phyloP scores from a whole-genome alignment of 75 land plant genomes.

The Sequoia sempervirens region DNA sequence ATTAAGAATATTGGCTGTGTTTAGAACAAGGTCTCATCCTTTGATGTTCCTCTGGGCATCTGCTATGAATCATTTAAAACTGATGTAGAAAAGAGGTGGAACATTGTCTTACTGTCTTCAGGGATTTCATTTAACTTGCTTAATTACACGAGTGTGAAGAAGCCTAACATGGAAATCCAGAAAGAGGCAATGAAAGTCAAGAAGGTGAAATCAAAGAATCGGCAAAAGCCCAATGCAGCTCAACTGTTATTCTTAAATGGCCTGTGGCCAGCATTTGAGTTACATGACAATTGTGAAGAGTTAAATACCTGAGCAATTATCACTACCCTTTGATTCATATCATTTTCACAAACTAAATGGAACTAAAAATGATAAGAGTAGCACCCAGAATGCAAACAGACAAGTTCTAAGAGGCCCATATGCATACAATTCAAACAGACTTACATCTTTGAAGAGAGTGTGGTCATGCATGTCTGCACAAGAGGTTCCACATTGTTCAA shows the following conservation, averaged over 20 bases:
- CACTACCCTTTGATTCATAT: not conserved
- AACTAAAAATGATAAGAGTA: not conserved
- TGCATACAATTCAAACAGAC: constrained; percentile 8
- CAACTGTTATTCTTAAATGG: not conserved
- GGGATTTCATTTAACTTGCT: not conserved
- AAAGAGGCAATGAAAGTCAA: not conserved
- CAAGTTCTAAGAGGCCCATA: not conserved
- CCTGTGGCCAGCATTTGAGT: not conserved
- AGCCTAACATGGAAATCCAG: not conserved
- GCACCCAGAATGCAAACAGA: not conserved
- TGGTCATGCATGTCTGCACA: constrained; percentile 98
- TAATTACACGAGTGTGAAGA: not conserved
- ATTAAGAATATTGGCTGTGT: not conserved
- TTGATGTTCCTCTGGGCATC: not conserved
- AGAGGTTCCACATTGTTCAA: constrained; percentile 60
- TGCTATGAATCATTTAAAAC: not conserved
- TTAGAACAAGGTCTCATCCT: not conserved
- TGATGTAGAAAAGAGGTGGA: not conserved
- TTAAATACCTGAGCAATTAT: not conserved
- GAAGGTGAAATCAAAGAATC: not conserved
- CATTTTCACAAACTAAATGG: not conserved
- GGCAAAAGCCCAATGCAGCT: not conserved
- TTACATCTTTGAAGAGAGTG: constrained; percentile 95
- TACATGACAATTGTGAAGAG: not conserved
- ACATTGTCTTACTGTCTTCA: not conserved